A percentile compares a stretch with the other conserved stretches of the same genome.
These are phyloP conservation scores for Fusarium sp. DNA, from an alignment of 2,329 filamentous ascomycete genomes.

Conservation along the genomic window DNA sequence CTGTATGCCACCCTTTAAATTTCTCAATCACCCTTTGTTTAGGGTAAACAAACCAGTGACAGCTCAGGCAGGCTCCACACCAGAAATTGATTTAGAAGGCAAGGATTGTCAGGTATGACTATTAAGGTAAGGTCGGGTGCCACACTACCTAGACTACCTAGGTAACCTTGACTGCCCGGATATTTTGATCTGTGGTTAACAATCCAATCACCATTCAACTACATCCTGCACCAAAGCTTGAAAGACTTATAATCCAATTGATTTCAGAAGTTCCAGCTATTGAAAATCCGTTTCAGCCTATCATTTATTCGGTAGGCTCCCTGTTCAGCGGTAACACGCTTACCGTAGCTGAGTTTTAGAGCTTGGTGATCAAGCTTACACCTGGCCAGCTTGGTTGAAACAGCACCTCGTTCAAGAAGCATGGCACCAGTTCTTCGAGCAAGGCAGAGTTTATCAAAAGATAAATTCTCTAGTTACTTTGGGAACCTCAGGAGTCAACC, in stretches of 20 bases:
- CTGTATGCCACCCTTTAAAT: too few relatives aligned
- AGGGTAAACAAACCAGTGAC: too few relatives aligned
- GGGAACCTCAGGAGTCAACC: constrained; percentile 76
- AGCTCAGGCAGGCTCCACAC: too few relatives aligned
- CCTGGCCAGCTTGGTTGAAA: background rate
- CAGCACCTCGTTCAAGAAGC: constrained; percentile 4
- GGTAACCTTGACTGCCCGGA: constrained; percentile 5
- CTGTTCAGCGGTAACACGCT: background rate
- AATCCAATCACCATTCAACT: constrained; percentile 27
- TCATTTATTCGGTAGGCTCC: background rate
- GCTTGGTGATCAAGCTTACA: constrained; percentile 1
- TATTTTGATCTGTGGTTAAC: constrained; percentile 19
- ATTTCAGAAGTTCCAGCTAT: background rate
- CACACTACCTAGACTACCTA: background rate
- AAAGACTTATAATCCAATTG: background rate
- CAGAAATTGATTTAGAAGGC: too few relatives aligned
- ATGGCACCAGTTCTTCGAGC: constrained; percentile 61
- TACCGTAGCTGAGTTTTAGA: constrained; percentile 6
- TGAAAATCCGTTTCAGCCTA: background rate
- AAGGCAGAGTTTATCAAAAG: constrained; percentile 73
- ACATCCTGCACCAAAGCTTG: constrained; percentile 13
- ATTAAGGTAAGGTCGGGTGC: background rate
- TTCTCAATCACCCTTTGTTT: too few relatives aligned
- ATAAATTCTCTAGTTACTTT: constrained; percentile 77
- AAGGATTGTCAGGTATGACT: too few relatives aligned